Evolutionary conservation across 148 eudicot species (phyloP).

Genomic region (Polygonum aviculare): DNA sequence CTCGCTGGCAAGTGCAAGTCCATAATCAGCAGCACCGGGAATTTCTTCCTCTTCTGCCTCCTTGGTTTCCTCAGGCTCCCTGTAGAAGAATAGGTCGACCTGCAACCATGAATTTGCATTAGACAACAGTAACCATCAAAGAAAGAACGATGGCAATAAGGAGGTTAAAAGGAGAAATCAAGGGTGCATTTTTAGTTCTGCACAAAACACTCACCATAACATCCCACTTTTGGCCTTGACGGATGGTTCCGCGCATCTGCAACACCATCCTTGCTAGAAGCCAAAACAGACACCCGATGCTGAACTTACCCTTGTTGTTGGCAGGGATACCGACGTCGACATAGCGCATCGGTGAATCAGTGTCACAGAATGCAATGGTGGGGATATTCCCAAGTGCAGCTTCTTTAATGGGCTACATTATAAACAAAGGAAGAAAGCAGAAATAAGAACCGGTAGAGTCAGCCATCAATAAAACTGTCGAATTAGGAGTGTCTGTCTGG

Average conservation of each 20-base stretch:
- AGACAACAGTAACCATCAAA: neutral
- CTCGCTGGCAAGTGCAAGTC: constrained; percentile 21
- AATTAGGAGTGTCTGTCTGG: neutral
- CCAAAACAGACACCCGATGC: constrained; percentile 70
- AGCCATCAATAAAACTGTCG: neutral
- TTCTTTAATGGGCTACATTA: constrained; percentile 54
- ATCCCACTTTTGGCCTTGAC: constrained; percentile 65
- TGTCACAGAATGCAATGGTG: constrained; percentile 72
- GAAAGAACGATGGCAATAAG: neutral
- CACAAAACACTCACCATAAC: constrained; percentile 37
- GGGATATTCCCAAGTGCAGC: constrained; percentile 66
- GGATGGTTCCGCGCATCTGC: constrained; percentile 61
- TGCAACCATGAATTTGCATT: constrained; percentile 6
- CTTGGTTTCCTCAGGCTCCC: constrained; percentile 67
- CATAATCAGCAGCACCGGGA: constrained; percentile 30
- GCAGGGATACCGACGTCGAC: constrained; percentile 76
- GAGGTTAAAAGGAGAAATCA: neutral
- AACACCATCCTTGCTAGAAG: constrained; percentile 66
- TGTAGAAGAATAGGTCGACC: constrained; percentile 62
- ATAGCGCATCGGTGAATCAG: constrained; percentile 66
- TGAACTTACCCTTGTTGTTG: constrained; percentile 77
- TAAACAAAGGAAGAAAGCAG: neutral
- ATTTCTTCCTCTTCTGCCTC: constrained; percentile 42
- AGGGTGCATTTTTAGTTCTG: no score
- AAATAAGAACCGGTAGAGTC: neutral